These are phyloP conservation scores for Geotrichum fermentans DNA, from an alignment of 1,139 yeast species.

Conservation along the genomic window DNA sequence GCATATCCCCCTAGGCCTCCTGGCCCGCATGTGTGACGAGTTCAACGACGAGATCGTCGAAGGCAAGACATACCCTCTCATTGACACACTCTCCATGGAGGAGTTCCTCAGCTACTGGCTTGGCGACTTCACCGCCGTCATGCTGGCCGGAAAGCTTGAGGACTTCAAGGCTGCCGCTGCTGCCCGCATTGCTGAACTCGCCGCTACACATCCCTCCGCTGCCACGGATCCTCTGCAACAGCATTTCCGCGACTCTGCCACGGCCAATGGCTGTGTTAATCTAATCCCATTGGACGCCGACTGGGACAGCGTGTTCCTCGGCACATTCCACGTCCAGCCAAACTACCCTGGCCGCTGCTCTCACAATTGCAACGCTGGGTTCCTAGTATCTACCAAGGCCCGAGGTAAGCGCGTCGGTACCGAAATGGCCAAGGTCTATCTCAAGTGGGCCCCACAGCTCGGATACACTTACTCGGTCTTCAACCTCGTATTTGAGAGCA, in stretches of 20 bases:
- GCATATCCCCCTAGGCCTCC: conserved; percentile 59
- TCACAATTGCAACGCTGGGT: conserved; percentile 78
- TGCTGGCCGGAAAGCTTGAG: conserved; percentile 35
- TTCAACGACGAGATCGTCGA: conserved; percentile 78
- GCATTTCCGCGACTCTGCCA: conserved; percentile 13
- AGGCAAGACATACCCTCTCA: conserved; percentile 77
- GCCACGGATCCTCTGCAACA: conserved; percentile 11
- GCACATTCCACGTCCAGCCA: conserved; percentile 71
- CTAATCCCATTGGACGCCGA: conserved; percentile 27
- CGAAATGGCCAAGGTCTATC: conserved; percentile 55
- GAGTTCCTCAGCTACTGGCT: conserved; percentile 74
- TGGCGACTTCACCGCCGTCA: conserved; percentile 56
- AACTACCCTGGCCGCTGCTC: conserved; percentile 74
- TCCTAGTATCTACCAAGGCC: conserved; percentile 51
- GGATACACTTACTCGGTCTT: conserved; percentile 79
- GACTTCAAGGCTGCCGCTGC: conserved; percentile 10
- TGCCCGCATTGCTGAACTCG: neutral
- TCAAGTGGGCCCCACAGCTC: conserved; percentile 60
- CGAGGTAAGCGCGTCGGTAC: conserved; percentile 61
- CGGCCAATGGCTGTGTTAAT: conserved; percentile 4
- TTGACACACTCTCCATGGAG: conserved; percentile 58
- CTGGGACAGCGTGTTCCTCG: conserved; percentile 50
- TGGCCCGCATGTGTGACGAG: conserved; percentile 72
- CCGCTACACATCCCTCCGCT: conserved; percentile 17
- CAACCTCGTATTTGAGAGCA: conserved; percentile 72